Evolutionary conservation across 257 asterid species (phyloP).

Genomic region (Orobanche coerulescens): DNA sequence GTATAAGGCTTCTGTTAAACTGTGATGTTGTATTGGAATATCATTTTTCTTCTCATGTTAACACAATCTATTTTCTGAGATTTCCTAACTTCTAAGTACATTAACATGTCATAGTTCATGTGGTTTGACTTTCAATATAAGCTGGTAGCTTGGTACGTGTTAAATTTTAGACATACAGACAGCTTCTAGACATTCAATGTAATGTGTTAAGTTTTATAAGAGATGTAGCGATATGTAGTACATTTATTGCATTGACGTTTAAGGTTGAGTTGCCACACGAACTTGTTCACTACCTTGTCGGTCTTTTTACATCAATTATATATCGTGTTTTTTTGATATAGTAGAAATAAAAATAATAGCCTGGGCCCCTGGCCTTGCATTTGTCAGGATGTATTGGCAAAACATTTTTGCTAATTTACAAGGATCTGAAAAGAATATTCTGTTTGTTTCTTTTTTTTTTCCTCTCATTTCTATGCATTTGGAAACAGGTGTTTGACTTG

Average conservation of each 20-base stretch:
- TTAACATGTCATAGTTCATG: neutral
- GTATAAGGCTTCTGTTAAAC: constrained; percentile 2
- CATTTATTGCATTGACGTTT: neutral
- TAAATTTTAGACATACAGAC: neutral
- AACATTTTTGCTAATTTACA: constrained; percentile 1
- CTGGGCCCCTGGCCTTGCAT: neutral
- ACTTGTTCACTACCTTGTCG: neutral
- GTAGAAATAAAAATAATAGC: too few relatives aligned
- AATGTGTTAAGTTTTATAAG: neutral
- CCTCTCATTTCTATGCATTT: constrained; percentile 8
- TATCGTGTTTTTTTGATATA: too few relatives aligned
- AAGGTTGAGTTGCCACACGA: neutral
- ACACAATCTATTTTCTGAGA: neutral
- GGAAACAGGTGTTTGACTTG: constrained; percentile 90
- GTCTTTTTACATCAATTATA: too few relatives aligned
- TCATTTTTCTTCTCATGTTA: neutral
- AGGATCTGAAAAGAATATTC: neutral
- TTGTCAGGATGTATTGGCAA: neutral
- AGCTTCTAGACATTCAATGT: neutral
- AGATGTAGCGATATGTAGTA: too few relatives aligned
- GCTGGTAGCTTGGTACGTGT: neutral
- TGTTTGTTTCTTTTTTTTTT: constrained; percentile 13
- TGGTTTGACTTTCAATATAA: neutral
- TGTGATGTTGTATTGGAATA: neutral
- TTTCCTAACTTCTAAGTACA: neutral